Evolutionary conservation across 1,284 basidiomycete species (phyloP).

Genomic region (Microbotryum silenes-acaulis): DNA sequence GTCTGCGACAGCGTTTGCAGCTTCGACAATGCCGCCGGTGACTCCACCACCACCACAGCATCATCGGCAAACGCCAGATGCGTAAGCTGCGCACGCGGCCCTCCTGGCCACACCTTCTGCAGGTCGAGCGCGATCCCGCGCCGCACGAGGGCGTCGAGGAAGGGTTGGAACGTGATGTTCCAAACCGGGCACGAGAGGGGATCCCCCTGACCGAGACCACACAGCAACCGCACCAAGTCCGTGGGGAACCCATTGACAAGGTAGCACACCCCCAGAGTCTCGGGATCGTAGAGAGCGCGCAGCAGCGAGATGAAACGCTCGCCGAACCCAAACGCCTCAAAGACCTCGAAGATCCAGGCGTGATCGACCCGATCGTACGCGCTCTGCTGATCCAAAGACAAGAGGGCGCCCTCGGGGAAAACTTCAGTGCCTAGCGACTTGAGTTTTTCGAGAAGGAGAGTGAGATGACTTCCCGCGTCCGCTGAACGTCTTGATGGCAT

Average conservation of each 20-base stretch:
- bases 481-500: neutral
- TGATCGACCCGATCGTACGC: conserved; percentile 7
- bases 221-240: neutral
- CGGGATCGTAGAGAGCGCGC: neutral
- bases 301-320: neutral
- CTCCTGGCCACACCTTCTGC: too few species aligned
- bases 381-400: neutral
- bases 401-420: neutral
- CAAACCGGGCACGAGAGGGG: conserved; percentile 3
- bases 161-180: conserved; percentile 7
- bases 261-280: neutral
- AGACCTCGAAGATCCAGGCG: conserved; percentile 2
- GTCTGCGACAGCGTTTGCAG: neutral
- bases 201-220: conserved; percentile 5
- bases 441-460: neutral
- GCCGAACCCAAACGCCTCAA: neutral
- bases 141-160: conserved; percentile 3
- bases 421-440: too few species aligned
- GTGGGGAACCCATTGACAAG: conserved; percentile 6
- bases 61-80: conserved; percentile 7
- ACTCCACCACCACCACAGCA: neutral
- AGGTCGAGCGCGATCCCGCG: neutral
- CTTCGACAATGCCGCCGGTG: neutral
- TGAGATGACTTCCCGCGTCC: conserved; percentile 1
- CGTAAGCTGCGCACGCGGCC: neutral